These are phyloP conservation scores for Debaryomyces singareniensis DNA, from an alignment of 1,139 yeast species.

Conservation along the genomic window DNA sequence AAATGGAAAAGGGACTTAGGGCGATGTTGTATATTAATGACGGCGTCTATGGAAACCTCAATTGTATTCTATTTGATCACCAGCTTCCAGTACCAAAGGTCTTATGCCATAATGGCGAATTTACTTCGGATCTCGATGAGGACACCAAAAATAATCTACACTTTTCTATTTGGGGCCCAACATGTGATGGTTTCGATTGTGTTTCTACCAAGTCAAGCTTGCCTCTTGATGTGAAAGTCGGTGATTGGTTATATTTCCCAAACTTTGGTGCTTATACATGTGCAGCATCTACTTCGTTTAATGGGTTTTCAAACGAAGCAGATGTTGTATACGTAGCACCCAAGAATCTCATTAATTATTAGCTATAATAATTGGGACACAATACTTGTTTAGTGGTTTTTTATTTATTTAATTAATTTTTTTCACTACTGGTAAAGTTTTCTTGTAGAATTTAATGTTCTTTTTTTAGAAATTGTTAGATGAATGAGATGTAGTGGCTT, in stretches of 20 bases:
- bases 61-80: conserved; percentile 90
- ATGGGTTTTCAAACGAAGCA: conserved; percentile 70
- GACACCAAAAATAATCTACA: conserved; percentile 15
- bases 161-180: conserved; percentile 94
- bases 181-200: conserved; percentile 95
- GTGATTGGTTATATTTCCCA: conserved; percentile 89
- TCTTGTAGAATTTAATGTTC: too few species aligned
- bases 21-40: conserved; percentile 77
- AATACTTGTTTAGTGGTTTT: not conserved
- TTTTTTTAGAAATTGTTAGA: too few species aligned
- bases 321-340: conserved; percentile 58
- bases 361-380: conserved; percentile 1
- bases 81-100: conserved; percentile 71
- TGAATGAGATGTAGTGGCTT: too few species aligned
- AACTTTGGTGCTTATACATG: conserved; percentile 91
- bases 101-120: conserved; percentile 42
- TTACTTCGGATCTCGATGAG: conserved; percentile 4
- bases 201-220: conserved; percentile 50
- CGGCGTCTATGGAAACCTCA: conserved; percentile 93
- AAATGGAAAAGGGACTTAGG: conserved; percentile 10
- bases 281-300: conserved; percentile 83
- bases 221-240: conserved; percentile 60
- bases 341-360: conserved; percentile 11
- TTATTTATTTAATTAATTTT: not conserved
- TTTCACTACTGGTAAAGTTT: too few species aligned